Conservation (phyloP, 139 green algal genomes). For the Gonium pectorale region DNA sequence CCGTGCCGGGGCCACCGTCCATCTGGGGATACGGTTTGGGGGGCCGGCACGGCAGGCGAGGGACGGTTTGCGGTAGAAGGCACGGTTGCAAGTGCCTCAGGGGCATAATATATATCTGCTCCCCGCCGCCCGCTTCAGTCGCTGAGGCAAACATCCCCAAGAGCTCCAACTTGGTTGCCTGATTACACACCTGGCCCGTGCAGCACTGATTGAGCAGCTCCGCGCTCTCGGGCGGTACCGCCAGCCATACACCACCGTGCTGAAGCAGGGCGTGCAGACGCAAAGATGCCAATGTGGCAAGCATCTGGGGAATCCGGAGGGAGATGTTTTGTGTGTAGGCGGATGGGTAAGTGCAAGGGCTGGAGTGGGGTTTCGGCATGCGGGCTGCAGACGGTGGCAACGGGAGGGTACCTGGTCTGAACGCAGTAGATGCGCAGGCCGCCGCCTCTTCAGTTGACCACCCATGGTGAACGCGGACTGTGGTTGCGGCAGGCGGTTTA, state of each 20-base stretch:
- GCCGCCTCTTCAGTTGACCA: slow-evolving; percentile 28
- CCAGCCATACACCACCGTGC: slow-evolving; percentile 48
- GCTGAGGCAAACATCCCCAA: background rate
- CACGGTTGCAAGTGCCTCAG: no score
- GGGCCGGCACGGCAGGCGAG: no score
- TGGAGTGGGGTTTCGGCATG: no score
- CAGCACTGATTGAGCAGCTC: slow-evolving; percentile 54
- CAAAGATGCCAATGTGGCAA: slow-evolving; percentile 32
- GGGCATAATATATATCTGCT: no score
- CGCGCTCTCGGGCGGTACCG: slow-evolving; percentile 8
- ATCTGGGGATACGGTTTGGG: slow-evolving; percentile 17
- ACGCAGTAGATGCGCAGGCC: slow-evolving; percentile 14
- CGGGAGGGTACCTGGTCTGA: slow-evolving; percentile 39
- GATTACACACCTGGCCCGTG: slow-evolving; percentile 47
- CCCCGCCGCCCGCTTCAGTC: no score
- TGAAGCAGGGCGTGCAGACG: slow-evolving; percentile 35
- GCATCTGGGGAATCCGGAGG: slow-evolving; percentile 47
- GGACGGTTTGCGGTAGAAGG: no score
- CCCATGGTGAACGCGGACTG: no score
- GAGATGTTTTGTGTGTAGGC: background rate
- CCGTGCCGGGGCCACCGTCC: slow-evolving; percentile 48
- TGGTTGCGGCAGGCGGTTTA: no score
- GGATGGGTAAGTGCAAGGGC: background rate
- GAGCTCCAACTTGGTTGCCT: background rate
- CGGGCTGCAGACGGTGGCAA: no score